Evolutionary conservation across 345 rosid species (phyloP).

Genomic region (Schrenkiella parvula): DNA sequence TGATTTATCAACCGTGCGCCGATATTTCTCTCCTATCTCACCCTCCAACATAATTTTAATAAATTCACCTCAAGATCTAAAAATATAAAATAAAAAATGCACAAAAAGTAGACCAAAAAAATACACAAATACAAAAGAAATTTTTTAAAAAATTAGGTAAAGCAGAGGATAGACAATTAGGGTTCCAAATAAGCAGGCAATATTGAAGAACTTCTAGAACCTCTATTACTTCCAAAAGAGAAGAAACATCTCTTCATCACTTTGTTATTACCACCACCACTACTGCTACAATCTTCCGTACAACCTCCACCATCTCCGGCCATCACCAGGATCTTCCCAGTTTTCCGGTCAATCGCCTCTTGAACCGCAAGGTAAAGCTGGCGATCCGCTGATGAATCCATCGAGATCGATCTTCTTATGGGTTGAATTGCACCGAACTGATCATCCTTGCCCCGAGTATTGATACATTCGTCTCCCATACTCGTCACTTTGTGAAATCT

Average conservation of each 20-base stretch:
- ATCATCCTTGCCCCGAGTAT: constrained; percentile 50
- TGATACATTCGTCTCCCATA: constrained; percentile 90
- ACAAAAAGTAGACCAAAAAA: no score
- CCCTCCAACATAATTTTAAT: background rate
- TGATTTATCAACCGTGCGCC: constrained; percentile 7
- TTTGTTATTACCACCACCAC: constrained; percentile 32
- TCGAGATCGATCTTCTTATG: constrained; percentile 80
- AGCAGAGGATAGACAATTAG: constrained; percentile 13
- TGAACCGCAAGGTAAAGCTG: constrained; percentile 58
- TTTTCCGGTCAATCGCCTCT: constrained; percentile 45
- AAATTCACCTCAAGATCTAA: background rate
- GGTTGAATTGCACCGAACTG: constrained; percentile 57
- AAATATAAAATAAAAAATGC: background rate
- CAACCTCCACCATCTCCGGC: constrained; percentile 32
- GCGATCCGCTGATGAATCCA: constrained; percentile 85
- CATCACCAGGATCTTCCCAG: constrained; percentile 12
- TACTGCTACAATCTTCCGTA: constrained; percentile 19
- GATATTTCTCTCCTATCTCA: background rate
- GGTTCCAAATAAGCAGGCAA: constrained; percentile 57
- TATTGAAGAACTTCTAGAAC: constrained; percentile 60
- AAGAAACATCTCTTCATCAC: constrained; percentile 62
- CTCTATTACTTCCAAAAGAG: constrained; percentile 62
- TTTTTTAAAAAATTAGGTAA: background rate
- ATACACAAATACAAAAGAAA: no score
- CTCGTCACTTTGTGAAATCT: constrained; percentile 49